Conservation (phyloP, 495 filamentous ascomycete species). For the Barbatosphaeria neglecta region DNA sequence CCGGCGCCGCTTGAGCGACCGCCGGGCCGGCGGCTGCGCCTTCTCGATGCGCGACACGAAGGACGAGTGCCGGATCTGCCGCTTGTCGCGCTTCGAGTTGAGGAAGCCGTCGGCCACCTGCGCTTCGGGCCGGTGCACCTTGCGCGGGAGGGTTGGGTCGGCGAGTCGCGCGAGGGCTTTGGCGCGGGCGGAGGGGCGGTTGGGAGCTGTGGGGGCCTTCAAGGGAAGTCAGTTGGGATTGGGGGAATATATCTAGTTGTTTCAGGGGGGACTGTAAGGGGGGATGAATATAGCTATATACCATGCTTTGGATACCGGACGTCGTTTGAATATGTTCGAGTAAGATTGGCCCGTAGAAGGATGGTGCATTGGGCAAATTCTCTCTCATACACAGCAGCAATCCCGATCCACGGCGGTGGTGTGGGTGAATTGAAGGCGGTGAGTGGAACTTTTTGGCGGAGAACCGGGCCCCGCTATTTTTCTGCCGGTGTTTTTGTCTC, state of each 20-base stretch:
- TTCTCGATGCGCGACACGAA: slow-evolving; percentile 70
- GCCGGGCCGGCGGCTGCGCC: slow-evolving; percentile 16
- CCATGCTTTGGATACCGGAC: no score
- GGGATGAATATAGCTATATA: no score
- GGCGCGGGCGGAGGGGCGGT: slow-evolving; percentile 17
- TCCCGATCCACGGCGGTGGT: no score
- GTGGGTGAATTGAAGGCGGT: background rate
- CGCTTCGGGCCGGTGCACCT: slow-evolving; percentile 29
- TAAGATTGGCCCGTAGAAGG: no score
- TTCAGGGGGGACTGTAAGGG: no score
- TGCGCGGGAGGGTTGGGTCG: slow-evolving; percentile 23
- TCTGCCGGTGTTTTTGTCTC: background rate
- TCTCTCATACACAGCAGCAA: no score
- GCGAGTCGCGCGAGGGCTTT: slow-evolving; percentile 19
- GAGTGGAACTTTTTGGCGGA: background rate
- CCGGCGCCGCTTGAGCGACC: slow-evolving; percentile 45
- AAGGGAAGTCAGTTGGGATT: background rate
- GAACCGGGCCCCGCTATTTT: background rate
- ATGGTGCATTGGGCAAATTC: no score
- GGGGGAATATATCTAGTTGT: background rate
- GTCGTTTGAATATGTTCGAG: no score
- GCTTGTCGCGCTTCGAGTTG: slow-evolving; percentile 67
- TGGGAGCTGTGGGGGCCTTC: slow-evolving; percentile 20
- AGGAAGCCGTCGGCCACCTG: slow-evolving; percentile 35
- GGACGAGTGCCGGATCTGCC: slow-evolving; percentile 57